Base-by-base conservation (phyloP, 371 early-diverging fungal genomes). In the Apophysomyces sp. region DNA sequence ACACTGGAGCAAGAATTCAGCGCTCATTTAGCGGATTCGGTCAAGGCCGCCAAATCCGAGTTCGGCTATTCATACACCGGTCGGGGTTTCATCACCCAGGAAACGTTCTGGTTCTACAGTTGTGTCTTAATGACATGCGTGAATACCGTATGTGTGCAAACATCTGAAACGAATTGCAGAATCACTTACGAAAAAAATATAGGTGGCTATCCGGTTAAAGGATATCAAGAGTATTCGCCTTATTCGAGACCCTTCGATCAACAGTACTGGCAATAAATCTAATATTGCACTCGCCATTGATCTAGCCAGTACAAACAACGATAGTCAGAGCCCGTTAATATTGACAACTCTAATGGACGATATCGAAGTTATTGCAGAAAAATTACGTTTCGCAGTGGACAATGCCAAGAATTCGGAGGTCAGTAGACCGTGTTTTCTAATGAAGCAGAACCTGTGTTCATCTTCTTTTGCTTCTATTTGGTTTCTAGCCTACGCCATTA, bases 101-200 rank as follows among this genome's bases (percentile, higher is more conserved):
- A 73, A 1, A 71, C 65, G 6, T 65, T 80, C 26, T 80, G 77
- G 76, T 77, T 80, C 34, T 75, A 77, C 51, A 76, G 77, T 31
- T 73, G 72, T 28, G 62, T 76, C 1, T 36, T 74, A 60, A 65
- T 72, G 54, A 63, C 72, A 4, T 78, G 73, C 27, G 68, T 76
- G 8, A 65, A 73, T 27, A 64, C 79, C 7, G 76, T 77, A 72
- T 36, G 71, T 60, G 32, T 21, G 26, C 3, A 13, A 26, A 58
- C 0, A 41, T n/a, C 37, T 24, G 1, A n/a, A 44, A 11, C 27
- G 4, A n/a, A 9, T 26, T 8, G 26, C 36, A 16, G 8, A 41
- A 21, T 41, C 28, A 54, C 15, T 61, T n/a, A 1, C 18, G 5
- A 6, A 31, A 15, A 5, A 49, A 1, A 15, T 30, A 5, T 64